Percentiles rank a stretch among this genome's conserved stretches.
These are phyloP conservation scores for Citrus glauca DNA, from an alignment of 345 rosid genomes.

Conservation along the genomic window DNA sequence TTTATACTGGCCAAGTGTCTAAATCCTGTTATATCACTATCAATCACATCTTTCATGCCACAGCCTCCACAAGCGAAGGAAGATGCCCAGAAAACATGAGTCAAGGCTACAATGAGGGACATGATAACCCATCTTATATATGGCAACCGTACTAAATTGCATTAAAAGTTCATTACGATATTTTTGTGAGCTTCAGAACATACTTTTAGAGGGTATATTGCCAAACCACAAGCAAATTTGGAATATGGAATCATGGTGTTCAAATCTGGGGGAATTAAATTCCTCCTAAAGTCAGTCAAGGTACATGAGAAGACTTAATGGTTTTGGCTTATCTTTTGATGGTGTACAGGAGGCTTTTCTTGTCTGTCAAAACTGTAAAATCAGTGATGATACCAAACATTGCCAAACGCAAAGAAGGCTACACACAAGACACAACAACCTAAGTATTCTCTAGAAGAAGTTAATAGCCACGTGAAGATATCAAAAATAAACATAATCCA, in stretches of 20 bases:
- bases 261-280: background rate
- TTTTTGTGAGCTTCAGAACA: background rate
- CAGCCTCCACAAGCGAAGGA: background rate
- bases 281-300: no score
- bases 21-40: background rate
- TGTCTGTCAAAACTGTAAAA: background rate
- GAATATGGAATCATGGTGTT: background rate
- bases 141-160: background rate
- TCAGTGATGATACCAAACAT: background rate
- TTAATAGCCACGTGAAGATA: background rate
- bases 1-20: background rate
- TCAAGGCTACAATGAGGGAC: background rate
- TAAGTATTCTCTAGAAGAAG: background rate
- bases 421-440: background rate
- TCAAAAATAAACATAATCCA: background rate
- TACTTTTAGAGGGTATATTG: background rate
- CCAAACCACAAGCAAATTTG: background rate
- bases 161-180: background rate
- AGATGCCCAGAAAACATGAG: background rate
- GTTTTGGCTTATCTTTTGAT: background rate
- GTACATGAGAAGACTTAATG: background rate
- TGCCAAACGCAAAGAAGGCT: background rate
- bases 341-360: background rate
- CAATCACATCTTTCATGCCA: background rate
- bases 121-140: background rate